A percentile compares a stretch with the other conserved stretches of the same genome.
Evolutionary conservation across 1,284 basidiomycete genomes (phyloP).

Genomic region (Pholiota adiposa): DNA sequence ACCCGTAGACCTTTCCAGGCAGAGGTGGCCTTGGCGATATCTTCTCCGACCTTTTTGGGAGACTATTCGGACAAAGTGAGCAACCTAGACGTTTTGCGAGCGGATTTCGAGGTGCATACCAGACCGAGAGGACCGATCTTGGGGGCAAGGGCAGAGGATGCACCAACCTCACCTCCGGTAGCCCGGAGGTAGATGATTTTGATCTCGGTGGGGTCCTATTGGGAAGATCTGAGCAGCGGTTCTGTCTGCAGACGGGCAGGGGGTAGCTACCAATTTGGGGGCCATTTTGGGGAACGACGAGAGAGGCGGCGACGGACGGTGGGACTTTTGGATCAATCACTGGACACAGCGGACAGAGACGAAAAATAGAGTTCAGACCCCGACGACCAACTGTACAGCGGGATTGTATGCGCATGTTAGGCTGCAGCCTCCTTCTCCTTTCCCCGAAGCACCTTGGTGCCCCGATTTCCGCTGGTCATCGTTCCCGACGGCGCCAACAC

Average conservation of each 20-base stretch:
- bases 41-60: conserved; percentile 99
- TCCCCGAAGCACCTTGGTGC: conserved; percentile 11
- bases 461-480: conserved; percentile 8
- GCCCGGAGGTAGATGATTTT: conserved; percentile 99
- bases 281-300: conserved; percentile 39
- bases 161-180: conserved; percentile 99
- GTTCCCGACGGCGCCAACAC: conserved; percentile 28
- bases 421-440: conserved; percentile 26
- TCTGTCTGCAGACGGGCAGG: conserved; percentile 1
- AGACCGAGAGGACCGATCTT: conserved; percentile 99
- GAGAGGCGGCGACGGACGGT: conserved; percentile 23
- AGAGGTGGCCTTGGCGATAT: conserved; percentile 99
- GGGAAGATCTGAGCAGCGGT: conserved; percentile 16
- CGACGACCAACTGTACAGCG: conserved; percentile 59
- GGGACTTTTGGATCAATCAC: conserved; percentile 20
- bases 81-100: not conserved
- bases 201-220: conserved; percentile 88
- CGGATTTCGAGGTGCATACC: conserved; percentile 56
- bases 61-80: conserved; percentile 59
- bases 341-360: conserved; percentile 20
- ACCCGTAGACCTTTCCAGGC: conserved; percentile 99
- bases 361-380: conserved; percentile 55
- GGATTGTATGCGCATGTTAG: conserved; percentile 34
- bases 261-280: conserved; percentile 71
- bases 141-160: conserved; percentile 97